phyloP scores from a whole-genome alignment of 2,329 filamentous ascomycete species.

The Cercospora sp. region DNA sequence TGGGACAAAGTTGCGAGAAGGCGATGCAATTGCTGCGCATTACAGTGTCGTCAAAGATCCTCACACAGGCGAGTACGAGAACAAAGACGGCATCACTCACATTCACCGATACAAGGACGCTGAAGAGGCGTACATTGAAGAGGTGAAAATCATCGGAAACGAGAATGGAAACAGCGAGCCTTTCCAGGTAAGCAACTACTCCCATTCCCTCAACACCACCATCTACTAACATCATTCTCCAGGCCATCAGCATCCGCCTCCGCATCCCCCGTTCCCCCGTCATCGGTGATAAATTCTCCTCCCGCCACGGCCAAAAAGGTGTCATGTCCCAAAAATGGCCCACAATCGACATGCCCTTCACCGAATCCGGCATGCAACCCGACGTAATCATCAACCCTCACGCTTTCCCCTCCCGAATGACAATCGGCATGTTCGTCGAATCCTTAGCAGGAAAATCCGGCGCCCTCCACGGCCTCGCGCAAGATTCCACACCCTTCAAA shows the following conservation, averaged over 20 bases:
- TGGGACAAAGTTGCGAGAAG: conserved; percentile 74
- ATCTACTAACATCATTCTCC: conserved; percentile 53
- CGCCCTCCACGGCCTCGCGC: conserved; percentile 89
- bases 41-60: conserved; percentile 80
- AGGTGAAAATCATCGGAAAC: conserved; percentile 84
- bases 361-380: conserved; percentile 92
- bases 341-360: conserved; percentile 90
- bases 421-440: conserved; percentile 98
- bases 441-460: conserved; percentile 94
- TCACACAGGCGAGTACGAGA: conserved; percentile 72
- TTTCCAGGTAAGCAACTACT: not conserved
- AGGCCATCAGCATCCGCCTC: conserved; percentile 89
- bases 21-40: conserved; percentile 84
- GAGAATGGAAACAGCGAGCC: conserved; percentile 80
- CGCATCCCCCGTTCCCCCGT: conserved; percentile 85
- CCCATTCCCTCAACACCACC: not conserved
- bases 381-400: conserved; percentile 99
- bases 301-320: conserved; percentile 96
- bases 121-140: conserved; percentile 86
- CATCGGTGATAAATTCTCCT: conserved; percentile 99
- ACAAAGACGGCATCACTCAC: conserved; percentile 81
- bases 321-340: conserved; percentile 97
- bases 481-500: conserved; percentile 92
- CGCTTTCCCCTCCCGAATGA: conserved; percentile 99
- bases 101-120: conserved; percentile 93